Evolutionary conservation across 805 yeast species (phyloP), one percentile per base, ranked within the genome.

Genomic region (Candida dajiaensis): DNA sequence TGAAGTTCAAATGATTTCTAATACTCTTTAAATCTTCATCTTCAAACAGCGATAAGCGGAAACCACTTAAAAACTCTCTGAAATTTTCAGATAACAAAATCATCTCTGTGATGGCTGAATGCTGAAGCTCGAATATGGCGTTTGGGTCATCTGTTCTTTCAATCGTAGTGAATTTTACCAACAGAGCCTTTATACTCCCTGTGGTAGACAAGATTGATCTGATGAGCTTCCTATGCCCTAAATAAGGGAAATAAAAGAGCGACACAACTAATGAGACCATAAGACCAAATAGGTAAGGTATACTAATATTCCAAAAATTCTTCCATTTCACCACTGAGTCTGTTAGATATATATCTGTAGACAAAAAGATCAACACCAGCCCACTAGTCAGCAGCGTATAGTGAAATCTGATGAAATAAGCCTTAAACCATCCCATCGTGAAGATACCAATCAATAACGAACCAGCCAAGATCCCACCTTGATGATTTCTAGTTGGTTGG

Each of bases 241-340:
- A 50, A 31, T 67, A 69, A 6, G 80, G 79, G 43, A 62, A 65
- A 16, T 72, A 51, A 5, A 57, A 3, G 5, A 66, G 33, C 38
- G 72, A 68, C 2, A 69, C 63, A 1, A 64, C 21, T 12, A 73
- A 45, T 0, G 75, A 66, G 1, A 72, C 43, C 15, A 69, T 29
- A 3, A 72, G 46, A 2, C 80, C 80, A 52, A 73, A 70, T 0
- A 69, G 48, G 48, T 70, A 73, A 0, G 80, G 76, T 8, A 75
- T 63, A 5, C 69, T 69, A 50, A 73, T 67, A 43, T 73, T 66
- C 72, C 74, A 66, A 42, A 56, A 58, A 45, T 60, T 43, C 22
- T 52, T 51, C 73, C 74, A 69, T n/a, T 62, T 41, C 5, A 55
- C 49, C 2, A 13, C 22, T 10, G 63, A 60, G 9, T 67, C 56